Evolutionary conservation across 495 filamentous ascomycete species (phyloP).

Genomic region (Saxophila tyrrhenica): DNA sequence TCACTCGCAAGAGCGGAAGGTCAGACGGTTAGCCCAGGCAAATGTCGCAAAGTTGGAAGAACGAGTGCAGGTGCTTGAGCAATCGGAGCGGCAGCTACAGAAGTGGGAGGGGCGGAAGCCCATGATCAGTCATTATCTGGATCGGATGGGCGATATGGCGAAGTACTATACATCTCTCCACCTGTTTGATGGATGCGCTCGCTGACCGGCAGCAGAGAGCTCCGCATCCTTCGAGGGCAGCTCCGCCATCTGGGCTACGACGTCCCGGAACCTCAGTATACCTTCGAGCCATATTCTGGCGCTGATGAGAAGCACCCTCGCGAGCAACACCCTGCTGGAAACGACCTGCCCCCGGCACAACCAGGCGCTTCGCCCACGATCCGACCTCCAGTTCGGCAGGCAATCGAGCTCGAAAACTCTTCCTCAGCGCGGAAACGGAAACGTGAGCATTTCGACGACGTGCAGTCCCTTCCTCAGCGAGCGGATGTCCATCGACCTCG

Average conservation of each 20-base stretch:
- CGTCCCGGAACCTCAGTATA: slow-evolving; percentile 17
- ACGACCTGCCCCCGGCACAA: not conserved
- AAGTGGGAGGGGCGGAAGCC: slow-evolving; percentile 23
- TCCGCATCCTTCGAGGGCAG: slow-evolving; percentile 18
- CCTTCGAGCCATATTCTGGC: slow-evolving; percentile 4
- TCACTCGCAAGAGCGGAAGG: slow-evolving; percentile 7
- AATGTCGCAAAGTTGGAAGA: slow-evolving; percentile 26
- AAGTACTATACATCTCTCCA: slow-evolving; percentile 16
- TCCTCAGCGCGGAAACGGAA: slow-evolving; percentile 18
- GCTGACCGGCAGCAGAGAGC: slow-evolving; percentile 22
- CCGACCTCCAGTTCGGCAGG: not conserved
- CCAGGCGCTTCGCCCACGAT: not conserved
- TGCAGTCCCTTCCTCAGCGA: not conserved
- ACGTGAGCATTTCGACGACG: slow-evolving; percentile 5
- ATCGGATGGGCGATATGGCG: slow-evolving; percentile 17
- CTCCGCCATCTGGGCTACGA: slow-evolving; percentile 23
- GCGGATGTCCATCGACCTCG: not conserved
- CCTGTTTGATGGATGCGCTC: not conserved
- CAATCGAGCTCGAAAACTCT: not conserved
- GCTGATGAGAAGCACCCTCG: not conserved
- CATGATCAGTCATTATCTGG: slow-evolving; percentile 25
- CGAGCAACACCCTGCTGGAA: not conserved
- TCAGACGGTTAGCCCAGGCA: slow-evolving; percentile 17
- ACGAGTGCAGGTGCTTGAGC: slow-evolving; percentile 14
- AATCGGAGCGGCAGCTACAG: slow-evolving; percentile 17